Percentiles rank a stretch among this genome's conserved stretches.
Evolutionary conservation across 1,284 basidiomycete species (phyloP).

Genomic region (Lignosus rhinocerotis): DNA sequence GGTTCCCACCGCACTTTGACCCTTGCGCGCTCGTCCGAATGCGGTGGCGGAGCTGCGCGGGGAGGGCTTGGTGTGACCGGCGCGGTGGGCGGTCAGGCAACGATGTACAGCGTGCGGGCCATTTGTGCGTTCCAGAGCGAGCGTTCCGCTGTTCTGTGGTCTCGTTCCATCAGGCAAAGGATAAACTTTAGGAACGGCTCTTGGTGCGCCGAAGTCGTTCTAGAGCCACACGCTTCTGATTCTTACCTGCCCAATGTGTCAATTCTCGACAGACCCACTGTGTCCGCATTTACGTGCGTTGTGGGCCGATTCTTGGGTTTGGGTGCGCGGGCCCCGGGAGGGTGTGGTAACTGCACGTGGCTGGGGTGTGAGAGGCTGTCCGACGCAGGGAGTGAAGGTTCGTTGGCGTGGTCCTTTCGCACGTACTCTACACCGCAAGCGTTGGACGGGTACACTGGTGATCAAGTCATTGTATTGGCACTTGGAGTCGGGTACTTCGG

Average conservation of each 20-base stretch:
- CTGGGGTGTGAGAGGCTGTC: too few species aligned
- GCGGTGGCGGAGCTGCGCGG: neutral
- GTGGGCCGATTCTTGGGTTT: neutral
- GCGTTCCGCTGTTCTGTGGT: slow-evolving; percentile 7
- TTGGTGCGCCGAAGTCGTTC: slow-evolving; percentile 12
- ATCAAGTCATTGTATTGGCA: neutral
- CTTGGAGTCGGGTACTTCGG: neutral
- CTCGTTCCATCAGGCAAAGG: slow-evolving; percentile 13
- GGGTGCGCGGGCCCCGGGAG: too few species aligned
- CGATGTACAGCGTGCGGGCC: neutral
- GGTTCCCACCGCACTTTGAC: neutral
- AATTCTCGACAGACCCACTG: neutral
- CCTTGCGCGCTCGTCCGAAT: neutral
- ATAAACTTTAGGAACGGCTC: slow-evolving; percentile 10
- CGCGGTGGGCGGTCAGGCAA: neutral
- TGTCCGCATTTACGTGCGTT: neutral
- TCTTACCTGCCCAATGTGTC: neutral
- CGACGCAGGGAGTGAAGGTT: too few species aligned
- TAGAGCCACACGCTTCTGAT: neutral
- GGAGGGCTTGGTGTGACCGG: neutral
- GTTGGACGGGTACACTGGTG: neutral
- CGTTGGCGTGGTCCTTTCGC: too few species aligned
- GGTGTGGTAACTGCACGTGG: too few species aligned
- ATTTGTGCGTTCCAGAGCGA: slow-evolving; percentile 1
- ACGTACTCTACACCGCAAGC: too few species aligned